Base-by-base conservation (phyloP, 192 early-diverging fungal species). In the Phlyctochytrium bullatum region DNA sequence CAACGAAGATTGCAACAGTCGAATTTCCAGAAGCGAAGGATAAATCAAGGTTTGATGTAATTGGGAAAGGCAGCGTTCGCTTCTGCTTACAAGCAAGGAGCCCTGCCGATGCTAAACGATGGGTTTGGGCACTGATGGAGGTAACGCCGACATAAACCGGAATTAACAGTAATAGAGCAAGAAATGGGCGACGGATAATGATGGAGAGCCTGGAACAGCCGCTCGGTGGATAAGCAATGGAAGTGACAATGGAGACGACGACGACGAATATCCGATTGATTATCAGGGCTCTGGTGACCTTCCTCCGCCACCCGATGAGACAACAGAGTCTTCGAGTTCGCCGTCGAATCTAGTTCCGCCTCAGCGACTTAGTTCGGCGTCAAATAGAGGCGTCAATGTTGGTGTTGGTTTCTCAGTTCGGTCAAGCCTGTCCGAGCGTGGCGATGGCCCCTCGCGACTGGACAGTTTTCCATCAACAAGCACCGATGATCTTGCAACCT, bases 111-210 rank as follows among this genome's bases (percentile, higher is more conserved):
- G 91, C 93, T 64, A 90, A 90, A 71, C 87, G 88, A 66, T 94
- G 93, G 91, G 89, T 92, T 10, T 81, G 87, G 63, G 80, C 89
- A 31, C 77, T 94, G 23, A 88, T 87, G 31, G 90, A 91, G 40
- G 40, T 47, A 47, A 14, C 20, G n/a, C n/a, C n/a, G n/a, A n/a
- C n/a, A n/a, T n/a, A n/a, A n/a, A n/a, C n/a, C n/a, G n/a, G n/a
- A n/a, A n/a, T n/a, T 47, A 14, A 47, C 40, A 6, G 6, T 47
- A 6, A 14, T 47, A 47, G 61, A 89, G 90, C 34, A 91, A 89
- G 76, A 80, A 85, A 66, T 91, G 86, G 86, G 80, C 69, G 82
- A 66, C 69, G 16, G 70, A 58, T 77, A 72, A 30, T 1, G 34
- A 62, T 12, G 61, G 53, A n/a, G n/a, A n/a, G n/a, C n/a, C n/a